Base-by-base conservation (phyloP, 139 green algal genomes). In the Mesostigma viride region DNA sequence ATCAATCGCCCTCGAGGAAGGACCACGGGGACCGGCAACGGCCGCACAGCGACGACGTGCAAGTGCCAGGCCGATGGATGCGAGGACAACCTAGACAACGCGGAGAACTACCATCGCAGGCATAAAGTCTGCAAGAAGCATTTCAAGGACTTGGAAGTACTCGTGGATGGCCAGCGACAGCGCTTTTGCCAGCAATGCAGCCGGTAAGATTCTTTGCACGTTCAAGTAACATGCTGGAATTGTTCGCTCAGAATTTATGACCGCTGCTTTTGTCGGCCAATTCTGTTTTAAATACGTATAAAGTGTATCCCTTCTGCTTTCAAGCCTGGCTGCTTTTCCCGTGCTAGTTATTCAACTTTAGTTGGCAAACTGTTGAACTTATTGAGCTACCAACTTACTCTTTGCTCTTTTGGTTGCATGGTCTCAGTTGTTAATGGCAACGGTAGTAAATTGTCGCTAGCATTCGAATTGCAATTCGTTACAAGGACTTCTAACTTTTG, bases 171-270 rank as follows among this genome's bases (percentile, higher is more conserved):
- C 45, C 3, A 47, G 8, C 48, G 57, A 27, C 11, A 53, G 35
- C 70, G 70, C 44, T 76, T 76, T 26, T 76, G 70, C 35, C 70
- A 76, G 64, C 70, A 76, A 35, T 76, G 70, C 70, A 67, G 64
- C 70, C 48, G 70, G 67, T 74, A 22, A 70, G 64, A n/a, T n/a
- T n/a, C n/a, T 20, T 4, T 14, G 28, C 11, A 8, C 8, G 14
- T 47, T 22, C 8, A 35, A 63, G 11, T 8, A 63, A 14, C 11
- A 56, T n/a, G 45, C 22, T 22, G 22, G 45, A n/a, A 22, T 22
- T 22, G 45, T n/a, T n/a, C 22, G 22, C 22, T n/a, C 22, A 56
- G 22, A 56, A 22, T 22, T n/a, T n/a, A 56, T 22, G 45, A 56
- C 22, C 22, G 40, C 14, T 8, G 40, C 40, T 8, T 14, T 24